Base-by-base conservation (phyloP, 2,329 filamentous ascomycete species). In the Neofusicoccum kwambonambiense region DNA sequence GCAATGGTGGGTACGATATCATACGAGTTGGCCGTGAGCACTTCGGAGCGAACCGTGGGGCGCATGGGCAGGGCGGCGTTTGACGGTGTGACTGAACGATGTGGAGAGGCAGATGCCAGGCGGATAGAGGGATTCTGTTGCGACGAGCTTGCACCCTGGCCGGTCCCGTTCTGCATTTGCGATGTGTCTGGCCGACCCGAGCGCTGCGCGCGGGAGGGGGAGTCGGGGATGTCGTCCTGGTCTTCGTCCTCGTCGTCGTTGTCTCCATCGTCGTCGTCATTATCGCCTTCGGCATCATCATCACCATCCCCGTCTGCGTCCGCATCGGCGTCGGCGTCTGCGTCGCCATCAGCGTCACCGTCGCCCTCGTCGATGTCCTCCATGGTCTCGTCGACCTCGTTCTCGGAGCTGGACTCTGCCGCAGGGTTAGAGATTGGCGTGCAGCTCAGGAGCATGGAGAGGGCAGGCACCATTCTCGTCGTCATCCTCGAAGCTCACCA, bases 1-100 rank as follows among this genome's bases (percentile, higher is more conserved):
- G 95, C 95, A 80, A 98, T 98, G 22, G 95, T 98, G 1, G 95
- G 95, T 1, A 97, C 90, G 66, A 99, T 97, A 75, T 99, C 95
- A 81, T 98, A 99, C 2, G 90, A 86, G 45, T 84, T 81, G 13
- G 95, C 94, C 1, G 85, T 89, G 57, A 96, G 80, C n/a, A 88
- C 90, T 73, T 96, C 93, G 11, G 89, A 84, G 0, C 91, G 87
- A n/a, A 93, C 84, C 57, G 80, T 83, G 0, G 89, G 90, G 54
- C 86, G 87, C 69, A 79, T 83, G 66, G 78, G 80, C 45, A 77
- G 78, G 13, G 54, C 39, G 58, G 71, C 68, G 70, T 74, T 70
- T 7, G 73, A 72, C 15, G 69, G 78, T 66, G 73, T 69, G 67
- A 77, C 70, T 2, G 76, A 79, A 11, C 63, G 54, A 17, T 74